Evolutionary conservation across 352 stramenopile species (phyloP).

Genomic region (Plasmopara viticola): DNA sequence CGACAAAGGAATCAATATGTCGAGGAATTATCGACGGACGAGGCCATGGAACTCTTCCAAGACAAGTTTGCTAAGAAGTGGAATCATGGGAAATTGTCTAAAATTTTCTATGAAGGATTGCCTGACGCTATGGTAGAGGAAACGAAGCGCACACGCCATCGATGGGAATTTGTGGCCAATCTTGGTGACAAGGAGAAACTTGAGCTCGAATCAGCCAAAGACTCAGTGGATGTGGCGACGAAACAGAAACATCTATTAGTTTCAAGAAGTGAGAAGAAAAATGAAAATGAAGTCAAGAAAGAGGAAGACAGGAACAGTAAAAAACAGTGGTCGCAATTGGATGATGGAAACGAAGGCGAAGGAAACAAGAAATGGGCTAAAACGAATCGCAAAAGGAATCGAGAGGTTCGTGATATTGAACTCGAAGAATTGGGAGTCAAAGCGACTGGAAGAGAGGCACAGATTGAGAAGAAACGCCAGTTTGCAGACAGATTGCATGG

Average conservation of each 20-base stretch:
- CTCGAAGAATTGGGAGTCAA: constrained; percentile 60
- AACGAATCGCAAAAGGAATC: constrained; percentile 28
- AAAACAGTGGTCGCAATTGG: constrained; percentile 4
- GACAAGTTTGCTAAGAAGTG: constrained; percentile 54
- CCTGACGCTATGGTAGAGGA: constrained; percentile 57
- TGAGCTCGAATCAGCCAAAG: constrained; percentile 50
- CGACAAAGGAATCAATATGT: constrained; percentile 47
- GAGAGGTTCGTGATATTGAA: constrained; percentile 34
- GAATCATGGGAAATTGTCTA: constrained; percentile 47
- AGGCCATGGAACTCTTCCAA: constrained; percentile 46
- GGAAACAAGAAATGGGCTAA: constrained; percentile 20
- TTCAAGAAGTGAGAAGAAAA: constrained; percentile 1
- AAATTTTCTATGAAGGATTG: constrained; percentile 64
- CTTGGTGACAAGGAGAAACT: constrained; percentile 58
- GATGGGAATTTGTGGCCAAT: constrained; percentile 55
- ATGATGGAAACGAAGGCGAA: constrained; percentile 12
- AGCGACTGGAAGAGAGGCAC: constrained; percentile 53
- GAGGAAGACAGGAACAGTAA: constrained; percentile 1
- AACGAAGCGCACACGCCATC: constrained; percentile 62
- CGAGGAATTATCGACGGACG: constrained; percentile 59
- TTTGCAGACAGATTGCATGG: constrained; percentile 42
- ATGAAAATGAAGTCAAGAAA: constrained; percentile 2
- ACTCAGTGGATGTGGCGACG: constrained; percentile 66
- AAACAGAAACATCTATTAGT: constrained; percentile 43
- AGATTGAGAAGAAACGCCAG: constrained; percentile 54